phyloP scores from a whole-genome alignment of 1,284 basidiomycete species.

The Coriolopsis trogii region DNA sequence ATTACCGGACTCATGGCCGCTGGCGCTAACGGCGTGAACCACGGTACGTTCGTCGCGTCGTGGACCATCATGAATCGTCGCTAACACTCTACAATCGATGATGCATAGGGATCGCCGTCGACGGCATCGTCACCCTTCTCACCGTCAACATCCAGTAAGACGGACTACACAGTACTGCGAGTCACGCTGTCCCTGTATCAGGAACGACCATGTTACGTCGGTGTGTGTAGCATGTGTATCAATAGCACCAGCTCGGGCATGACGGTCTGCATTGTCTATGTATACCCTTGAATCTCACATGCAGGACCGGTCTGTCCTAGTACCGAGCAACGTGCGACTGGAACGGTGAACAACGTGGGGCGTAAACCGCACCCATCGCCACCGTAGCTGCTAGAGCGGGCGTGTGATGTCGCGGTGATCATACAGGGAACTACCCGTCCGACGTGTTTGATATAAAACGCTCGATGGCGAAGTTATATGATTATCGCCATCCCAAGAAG shows the following conservation, averaged over 20 bases:
- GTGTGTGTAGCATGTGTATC: background rate
- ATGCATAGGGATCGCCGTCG: conserved; percentile 49
- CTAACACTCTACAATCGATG: background rate
- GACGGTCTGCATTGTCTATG: background rate
- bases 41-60: conserved; percentile 34
- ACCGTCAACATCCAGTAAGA: conserved; percentile 45
- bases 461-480: too few species aligned
- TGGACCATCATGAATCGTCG: background rate
- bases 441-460: too few species aligned
- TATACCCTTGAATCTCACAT: background rate
- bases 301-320: too few species aligned
- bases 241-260: background rate
- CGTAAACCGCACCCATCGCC: too few species aligned
- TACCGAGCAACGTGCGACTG: too few species aligned
- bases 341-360: too few species aligned
- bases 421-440: too few species aligned
- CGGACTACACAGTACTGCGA: background rate
- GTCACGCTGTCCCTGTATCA: too few species aligned
- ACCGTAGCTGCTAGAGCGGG: too few species aligned
- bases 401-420: too few species aligned
- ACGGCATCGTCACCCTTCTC: conserved; percentile 48
- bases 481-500: too few species aligned
- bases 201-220: too few species aligned
- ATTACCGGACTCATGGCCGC: conserved; percentile 53
- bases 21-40: conserved; percentile 52